Evolutionary conservation across 345 rosid species (phyloP), one percentile per base, ranked within the genome.

Genomic region (Acer negundo): DNA sequence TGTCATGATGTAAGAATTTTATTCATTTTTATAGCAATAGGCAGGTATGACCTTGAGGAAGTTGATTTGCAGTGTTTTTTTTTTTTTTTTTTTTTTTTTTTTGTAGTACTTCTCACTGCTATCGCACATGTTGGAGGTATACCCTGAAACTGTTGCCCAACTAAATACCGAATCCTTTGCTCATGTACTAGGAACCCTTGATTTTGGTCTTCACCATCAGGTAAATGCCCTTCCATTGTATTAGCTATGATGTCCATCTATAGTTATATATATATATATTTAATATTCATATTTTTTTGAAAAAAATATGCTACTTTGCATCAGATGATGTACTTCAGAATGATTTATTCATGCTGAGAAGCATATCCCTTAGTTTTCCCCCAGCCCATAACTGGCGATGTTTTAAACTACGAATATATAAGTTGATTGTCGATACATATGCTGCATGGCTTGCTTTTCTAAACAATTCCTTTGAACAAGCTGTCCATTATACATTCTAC

Each of bases 191-290:
- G 87, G 91, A 77, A 92, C 99, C 67, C 92, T 94, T 12, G 96
- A 92, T 73, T 90, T 90, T 71, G 99, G 98, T 79, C 94, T 96
- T 86, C 98, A 84, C 78, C 94, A 96, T 82, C 98, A 94, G 99
- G 99, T 96, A 85, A 74, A 74, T 66, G 56, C 2, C 7, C 71
- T 53, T 66, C 28, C 62, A 31, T 69, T 47, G 55, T 71, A n/a
- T 28, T 24, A 26, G 63, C 51, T 19, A 38, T 10, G 40, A 59
- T n/a, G 58, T 53, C 46, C n/a, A 51, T 71, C 40, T 2, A 2
- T 8, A 10, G 66, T 68, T 7, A 23, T 22, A 35, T 4, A 35
- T 31, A 31, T 31, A 31, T 35, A 7, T 20, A n/a, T 47, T 16
- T 24, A 35, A 15, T 24, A 46, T 16, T 46, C 49, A 15, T 15